A percentile compares a stretch with the other conserved stretches of the same genome.
These are phyloP conservation scores for Pythium myriotylum DNA, from an alignment of 352 stramenopile genomes.

Conservation along the genomic window DNA sequence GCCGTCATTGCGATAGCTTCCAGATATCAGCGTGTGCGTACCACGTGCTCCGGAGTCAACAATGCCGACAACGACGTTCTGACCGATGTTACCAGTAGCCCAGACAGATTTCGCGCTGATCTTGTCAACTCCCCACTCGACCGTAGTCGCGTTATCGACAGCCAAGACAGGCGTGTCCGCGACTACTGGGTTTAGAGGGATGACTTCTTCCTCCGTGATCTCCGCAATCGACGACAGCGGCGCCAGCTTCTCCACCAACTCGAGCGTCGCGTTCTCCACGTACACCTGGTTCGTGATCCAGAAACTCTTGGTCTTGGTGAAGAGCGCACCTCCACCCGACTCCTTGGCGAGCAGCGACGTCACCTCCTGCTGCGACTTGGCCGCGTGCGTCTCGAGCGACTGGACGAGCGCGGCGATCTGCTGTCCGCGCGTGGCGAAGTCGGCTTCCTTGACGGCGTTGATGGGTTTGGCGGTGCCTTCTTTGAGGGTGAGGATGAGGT, in stretches of 20 bases:
- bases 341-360: constrained; percentile 22
- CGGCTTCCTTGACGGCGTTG: too few species aligned
- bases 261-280: constrained; percentile 18
- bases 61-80: constrained; percentile 27
- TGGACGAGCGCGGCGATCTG: too few species aligned
- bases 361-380: too few species aligned
- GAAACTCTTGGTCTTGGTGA: constrained; percentile 16
- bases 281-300: constrained; percentile 31
- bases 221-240: constrained; percentile 12
- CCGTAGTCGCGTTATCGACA: constrained; percentile 2
- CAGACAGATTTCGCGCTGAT: constrained; percentile 25
- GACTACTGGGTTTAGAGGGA: constrained; percentile 1
- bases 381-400: too few species aligned
- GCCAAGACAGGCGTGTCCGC: background rate
- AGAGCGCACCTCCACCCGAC: background rate
- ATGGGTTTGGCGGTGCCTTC: background rate
- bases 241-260: constrained; percentile 26
- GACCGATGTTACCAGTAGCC: constrained; percentile 19
- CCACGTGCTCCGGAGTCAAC: constrained; percentile 30
- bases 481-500: constrained; percentile 22
- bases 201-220: constrained; percentile 23
- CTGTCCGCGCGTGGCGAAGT: constrained; percentile 11
- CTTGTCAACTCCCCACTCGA: constrained; percentile 27
- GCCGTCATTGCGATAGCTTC: constrained; percentile 17
- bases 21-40: constrained; percentile 27